Percentiles rank a stretch among this genome's conserved stretches.
Conservation (phyloP, 305 asterid species). For the Striga hermonthica region DNA sequence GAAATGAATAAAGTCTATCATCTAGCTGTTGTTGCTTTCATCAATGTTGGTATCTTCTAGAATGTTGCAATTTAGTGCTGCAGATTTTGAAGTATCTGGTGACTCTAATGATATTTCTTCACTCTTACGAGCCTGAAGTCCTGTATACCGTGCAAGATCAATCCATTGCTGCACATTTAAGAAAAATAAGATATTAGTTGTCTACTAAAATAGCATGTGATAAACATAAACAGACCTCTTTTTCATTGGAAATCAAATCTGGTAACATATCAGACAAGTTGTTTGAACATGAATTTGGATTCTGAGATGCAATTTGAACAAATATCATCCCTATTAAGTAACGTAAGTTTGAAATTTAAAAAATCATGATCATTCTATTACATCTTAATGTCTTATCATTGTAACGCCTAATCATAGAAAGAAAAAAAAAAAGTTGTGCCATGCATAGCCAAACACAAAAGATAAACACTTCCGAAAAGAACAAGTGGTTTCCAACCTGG, state of each 20-base stretch:
- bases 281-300: neutral
- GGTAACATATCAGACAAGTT: neutral
- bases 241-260: conserved; percentile 4
- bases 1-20: conserved; percentile 3
- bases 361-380: neutral
- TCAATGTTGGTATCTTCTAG: conserved; percentile 53
- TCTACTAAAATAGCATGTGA: conserved; percentile 4
- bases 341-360: neutral
- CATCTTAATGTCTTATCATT: neutral
- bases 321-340: neutral
- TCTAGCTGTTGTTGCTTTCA: conserved; percentile 82
- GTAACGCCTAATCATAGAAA: neutral
- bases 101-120: conserved; percentile 36
- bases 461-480: conserved; percentile 5
- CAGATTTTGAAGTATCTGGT: conserved; percentile 43
- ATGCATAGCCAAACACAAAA: conserved; percentile 5
- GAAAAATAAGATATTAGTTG: conserved; percentile 20
- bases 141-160: conserved; percentile 84
- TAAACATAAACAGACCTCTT: neutral
- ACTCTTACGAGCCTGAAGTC: conserved; percentile 67
- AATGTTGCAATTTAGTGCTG: conserved; percentile 47
- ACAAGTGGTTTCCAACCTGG: conserved; percentile 49
- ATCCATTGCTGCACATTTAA: conserved; percentile 78
- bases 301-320: conserved; percentile 1
- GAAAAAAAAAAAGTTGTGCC: conserved; percentile 6